Evolutionary conservation across 2,329 filamentous ascomycete genomes (phyloP), one percentile per base, ranked within the genome.

Genomic region (Fusarium beomiforme): DNA sequence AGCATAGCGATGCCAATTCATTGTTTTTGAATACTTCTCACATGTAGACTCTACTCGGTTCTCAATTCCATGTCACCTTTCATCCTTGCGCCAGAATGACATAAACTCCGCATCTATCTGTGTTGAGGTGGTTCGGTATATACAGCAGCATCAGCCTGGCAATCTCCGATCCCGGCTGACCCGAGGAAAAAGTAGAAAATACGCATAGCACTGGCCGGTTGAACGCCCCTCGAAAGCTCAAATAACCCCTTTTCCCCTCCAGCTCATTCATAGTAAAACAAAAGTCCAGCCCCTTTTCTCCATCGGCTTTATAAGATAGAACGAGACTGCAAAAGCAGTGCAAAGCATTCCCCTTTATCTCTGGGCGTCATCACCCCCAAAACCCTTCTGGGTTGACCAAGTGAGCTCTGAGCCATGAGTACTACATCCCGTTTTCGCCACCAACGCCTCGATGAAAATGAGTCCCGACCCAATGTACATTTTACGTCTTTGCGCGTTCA

Each of bases 211-310:
- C 47, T 74, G 65, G 69, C 69, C 74, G 58, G 73, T 75, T 76
- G 67, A 76, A 74, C 71, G 73, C 71, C 74, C 50, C 65, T 55
- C 73, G 47, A 47, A 74, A 60, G 70, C 64, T 67, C 44, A 43
- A 64, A 63, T 58, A 57, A 31, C 51, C 31, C 41, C 37, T 41
- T 39, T 37, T 55, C 55, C 44, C 36, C 62, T 54, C 57, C 34
- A 61, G 71, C 49, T 58, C n/a, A n/a, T n/a, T 59, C 61, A 55
- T 46, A 33, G 46, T 50, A 21, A 63, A 67, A 69, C 57, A 71
- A 47, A 56, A 60, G 61, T 49, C 44, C 55, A 55, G 39, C 61
- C 44, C 42, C 39, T 47, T 72, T 65, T 59, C 23, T 42, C 39
- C 29, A 41, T 50, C 34, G 51, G 21, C 23, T 56, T 42, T 49